Evolutionary conservation across 2,329 filamentous ascomycete genomes (phyloP).

Genomic region (Fusarium lateritium): DNA sequence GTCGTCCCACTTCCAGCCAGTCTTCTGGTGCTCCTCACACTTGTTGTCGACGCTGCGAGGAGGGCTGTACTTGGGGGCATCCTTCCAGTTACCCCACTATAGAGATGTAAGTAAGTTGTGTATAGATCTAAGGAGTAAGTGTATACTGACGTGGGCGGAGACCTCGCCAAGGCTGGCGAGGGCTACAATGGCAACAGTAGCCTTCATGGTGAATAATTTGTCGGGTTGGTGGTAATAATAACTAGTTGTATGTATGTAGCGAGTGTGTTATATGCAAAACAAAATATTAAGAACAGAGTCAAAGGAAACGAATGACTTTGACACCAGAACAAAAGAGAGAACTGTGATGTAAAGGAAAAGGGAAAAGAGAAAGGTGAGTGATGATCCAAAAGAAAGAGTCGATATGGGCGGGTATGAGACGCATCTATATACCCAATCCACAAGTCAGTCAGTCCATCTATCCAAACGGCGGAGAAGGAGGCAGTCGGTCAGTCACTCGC

Average conservation of each 20-base stretch:
- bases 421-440: slow-evolving; percentile 51
- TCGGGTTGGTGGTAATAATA: slow-evolving; percentile 32
- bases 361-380: slow-evolving; percentile 49
- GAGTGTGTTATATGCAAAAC: slow-evolving; percentile 43
- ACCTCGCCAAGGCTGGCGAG: slow-evolving; percentile 66
- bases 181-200: slow-evolving; percentile 63
- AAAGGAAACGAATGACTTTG: slow-evolving; percentile 74
- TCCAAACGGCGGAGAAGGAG: slow-evolving; percentile 15
- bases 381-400: slow-evolving; percentile 40
- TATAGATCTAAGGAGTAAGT: background rate
- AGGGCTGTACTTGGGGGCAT: slow-evolving; percentile 70
- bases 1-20: slow-evolving; percentile 80
- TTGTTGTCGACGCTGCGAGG: slow-evolving; percentile 83
- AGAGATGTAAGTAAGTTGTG: slow-evolving; percentile 17
- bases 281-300: slow-evolving; percentile 51
- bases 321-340: slow-evolving; percentile 51
- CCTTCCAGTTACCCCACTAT: slow-evolving; percentile 41
- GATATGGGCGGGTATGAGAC: slow-evolving; percentile 43
- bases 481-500: slow-evolving; percentile 1
- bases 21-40: slow-evolving; percentile 78
- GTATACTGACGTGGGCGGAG: slow-evolving; percentile 61
- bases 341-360: slow-evolving; percentile 44
- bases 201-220: slow-evolving; percentile 64
- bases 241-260: slow-evolving; percentile 40
- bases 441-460: slow-evolving; percentile 22